Evolutionary conservation across 1,139 yeast species (phyloP), one percentile per base, ranked within the genome.

Genomic region (Blastobotrys capitulatus): DNA sequence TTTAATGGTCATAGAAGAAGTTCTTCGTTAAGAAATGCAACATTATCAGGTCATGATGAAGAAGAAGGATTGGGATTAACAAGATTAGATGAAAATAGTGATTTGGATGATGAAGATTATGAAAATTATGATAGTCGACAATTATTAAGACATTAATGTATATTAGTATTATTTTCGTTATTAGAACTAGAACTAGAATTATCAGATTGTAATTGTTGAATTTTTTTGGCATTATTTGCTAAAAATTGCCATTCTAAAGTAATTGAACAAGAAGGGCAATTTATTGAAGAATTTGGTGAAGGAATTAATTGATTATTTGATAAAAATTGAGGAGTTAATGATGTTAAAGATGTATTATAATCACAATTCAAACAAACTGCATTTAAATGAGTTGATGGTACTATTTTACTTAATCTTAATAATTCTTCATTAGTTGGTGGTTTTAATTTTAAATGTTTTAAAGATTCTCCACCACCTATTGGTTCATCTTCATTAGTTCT

Each of bases 11-110:
- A 64, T 18, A 60, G 70, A 31, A 57, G 65, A 44, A 64, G 56
- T 18, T 62, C 67, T 6, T 46, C 63, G 20, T 53, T 68, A n/a
- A 57, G 56, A 12, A 66, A 63, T 12, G 65, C 67, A 13, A 49
- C 64, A 20, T 50, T 62, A 53, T 58, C 57, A 15, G 55, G 59
- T 34, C 65, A 62, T 31, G 61, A 69, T 36, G 71, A 63, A 59
- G 71, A 63, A 59, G 76, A 59, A 60, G 67, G 60, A 52, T 64
- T 57, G 51, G 72, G 67, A 37, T 54, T 68, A 34, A 62, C 68
- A 5, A 58, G 66, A 8, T 53, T 68, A 39, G 69, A 67, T 40
- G 69, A 64, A 40, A 62, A 57, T 27, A 54, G 56, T 44, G 54
- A 51, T 6, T 55, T 54, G 16, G 60, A 55, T 31, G 57, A 55